Percentiles rank a stretch among this genome's conserved stretches.
Evolutionary conservation across 805 yeast species (phyloP).

Genomic region (Myxozyma neotropica): DNA sequence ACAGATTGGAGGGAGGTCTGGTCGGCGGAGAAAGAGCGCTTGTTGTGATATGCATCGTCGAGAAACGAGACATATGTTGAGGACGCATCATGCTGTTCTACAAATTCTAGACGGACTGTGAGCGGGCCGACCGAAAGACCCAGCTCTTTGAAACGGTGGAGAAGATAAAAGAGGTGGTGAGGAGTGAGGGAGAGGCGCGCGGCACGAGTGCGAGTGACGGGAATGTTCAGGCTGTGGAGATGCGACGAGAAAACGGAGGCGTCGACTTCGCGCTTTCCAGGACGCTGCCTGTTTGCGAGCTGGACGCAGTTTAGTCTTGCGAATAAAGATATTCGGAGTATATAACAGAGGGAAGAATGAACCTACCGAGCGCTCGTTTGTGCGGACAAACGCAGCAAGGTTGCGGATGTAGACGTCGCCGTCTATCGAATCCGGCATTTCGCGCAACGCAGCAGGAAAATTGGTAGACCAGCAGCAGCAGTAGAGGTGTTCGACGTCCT

Average conservation of each 20-base stretch:
- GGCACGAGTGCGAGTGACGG: constrained; percentile 10
- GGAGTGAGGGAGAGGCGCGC: constrained; percentile 57
- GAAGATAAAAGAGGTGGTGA: constrained; percentile 63
- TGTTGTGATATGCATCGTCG: constrained; percentile 36
- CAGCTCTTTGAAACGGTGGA: constrained; percentile 58
- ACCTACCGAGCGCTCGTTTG: constrained; percentile 39
- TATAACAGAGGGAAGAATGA: not conserved
- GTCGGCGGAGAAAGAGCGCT: constrained; percentile 32
- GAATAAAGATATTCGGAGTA: not conserved
- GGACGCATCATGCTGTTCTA: constrained; percentile 55
- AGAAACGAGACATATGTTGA: constrained; percentile 58
- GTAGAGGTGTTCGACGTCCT: too few relatives aligned
- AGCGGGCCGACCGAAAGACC: constrained; percentile 61
- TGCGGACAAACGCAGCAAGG: constrained; percentile 37
- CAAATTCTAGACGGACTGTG: constrained; percentile 60
- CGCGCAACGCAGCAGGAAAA: not conserved
- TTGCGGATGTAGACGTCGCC: constrained; percentile 38
- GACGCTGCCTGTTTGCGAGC: constrained; percentile 18
- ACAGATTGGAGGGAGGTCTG: constrained; percentile 37
- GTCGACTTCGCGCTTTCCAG: constrained; percentile 6
- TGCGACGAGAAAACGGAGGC: constrained; percentile 17
- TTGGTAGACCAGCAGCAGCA: too few relatives aligned
- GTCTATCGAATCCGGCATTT: constrained; percentile 31
- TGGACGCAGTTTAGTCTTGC: not conserved
- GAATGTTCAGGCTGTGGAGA: constrained; percentile 13